Percentiles rank a stretch among this genome's conserved stretches.
Conservation (phyloP, 345 rosid species). For the Bruguiera gymnorhiza region DNA sequence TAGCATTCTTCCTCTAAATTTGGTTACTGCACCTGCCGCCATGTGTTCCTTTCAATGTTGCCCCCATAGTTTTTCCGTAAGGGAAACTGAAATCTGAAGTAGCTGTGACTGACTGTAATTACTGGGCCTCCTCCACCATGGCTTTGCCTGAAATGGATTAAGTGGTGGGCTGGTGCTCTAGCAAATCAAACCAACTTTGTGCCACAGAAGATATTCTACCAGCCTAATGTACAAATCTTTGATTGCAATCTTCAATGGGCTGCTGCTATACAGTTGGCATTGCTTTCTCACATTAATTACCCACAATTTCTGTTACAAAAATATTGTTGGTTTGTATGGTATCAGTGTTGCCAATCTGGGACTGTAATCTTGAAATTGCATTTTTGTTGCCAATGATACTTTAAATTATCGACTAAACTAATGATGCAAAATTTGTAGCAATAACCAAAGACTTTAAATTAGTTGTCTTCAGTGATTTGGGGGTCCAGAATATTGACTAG, state of each 20-base stretch:
- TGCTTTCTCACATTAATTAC: neutral
- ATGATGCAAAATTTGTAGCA: neutral
- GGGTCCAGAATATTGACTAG: neutral
- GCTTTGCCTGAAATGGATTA: neutral
- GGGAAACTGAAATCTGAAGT: too few relatives aligned
- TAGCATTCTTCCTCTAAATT: too few relatives aligned
- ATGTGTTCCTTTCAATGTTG: too few relatives aligned
- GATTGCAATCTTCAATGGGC: too few relatives aligned
- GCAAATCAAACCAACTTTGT: too few relatives aligned
- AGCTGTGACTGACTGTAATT: too few relatives aligned
- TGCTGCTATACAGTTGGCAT: neutral
- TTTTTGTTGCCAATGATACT: neutral
- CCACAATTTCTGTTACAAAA: neutral
- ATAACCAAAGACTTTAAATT: neutral
- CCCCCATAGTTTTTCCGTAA: too few relatives aligned
- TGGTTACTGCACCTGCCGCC: too few relatives aligned
- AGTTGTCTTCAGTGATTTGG: neutral
- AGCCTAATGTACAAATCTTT: too few relatives aligned
- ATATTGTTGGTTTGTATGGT: neutral
- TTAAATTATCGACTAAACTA: neutral
- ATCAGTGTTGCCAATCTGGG: neutral
- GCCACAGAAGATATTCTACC: too few relatives aligned
- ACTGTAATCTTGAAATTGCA: neutral
- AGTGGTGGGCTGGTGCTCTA: neutral
- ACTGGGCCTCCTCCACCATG: neutral